Conservation (phyloP, 179 eudicot genomes). For the Pouteria campechiana region DNA sequence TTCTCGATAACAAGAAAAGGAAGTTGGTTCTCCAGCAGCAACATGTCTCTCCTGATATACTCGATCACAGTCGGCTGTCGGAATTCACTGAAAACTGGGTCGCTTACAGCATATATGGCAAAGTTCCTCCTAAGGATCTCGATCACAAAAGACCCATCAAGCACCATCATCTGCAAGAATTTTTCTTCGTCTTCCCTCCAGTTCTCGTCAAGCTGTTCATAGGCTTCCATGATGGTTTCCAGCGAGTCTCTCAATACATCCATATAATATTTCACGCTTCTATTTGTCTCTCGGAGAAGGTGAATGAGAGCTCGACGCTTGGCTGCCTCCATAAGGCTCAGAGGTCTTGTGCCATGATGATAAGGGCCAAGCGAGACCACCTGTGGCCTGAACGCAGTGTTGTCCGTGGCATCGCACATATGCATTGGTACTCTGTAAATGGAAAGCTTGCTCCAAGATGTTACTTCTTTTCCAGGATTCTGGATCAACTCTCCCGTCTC, state of each 20-base stretch:
- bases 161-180: conserved; percentile 75
- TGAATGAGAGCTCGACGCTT: conserved; percentile 70
- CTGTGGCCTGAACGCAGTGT: conserved; percentile 59
- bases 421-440: conserved; percentile 63
- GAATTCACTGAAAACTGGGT: conserved; percentile 70
- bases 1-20: conserved; percentile 67
- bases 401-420: conserved; percentile 45
- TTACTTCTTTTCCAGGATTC: too few relatives aligned
- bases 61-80: conserved; percentile 80
- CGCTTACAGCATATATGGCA: conserved; percentile 60
- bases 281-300: conserved; percentile 40
- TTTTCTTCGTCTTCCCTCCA: too few relatives aligned
- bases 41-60: conserved; percentile 73
- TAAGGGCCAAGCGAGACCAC: conserved; percentile 75
- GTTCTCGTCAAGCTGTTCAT: conserved; percentile 43
- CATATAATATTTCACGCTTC: conserved; percentile 32
- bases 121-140: conserved; percentile 64
- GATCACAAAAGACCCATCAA: conserved; percentile 66
- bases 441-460: conserved; percentile 52
- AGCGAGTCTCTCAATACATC: conserved; percentile 48
- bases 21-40: conserved; percentile 83
- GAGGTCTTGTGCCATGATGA: conserved; percentile 43
- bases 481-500: too few relatives aligned
- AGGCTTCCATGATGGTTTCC: conserved; percentile 49
- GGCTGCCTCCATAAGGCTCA: too few relatives aligned